Percentiles rank a stretch among this genome's conserved stretches.
Conservation (phyloP, 345 rosid genomes). For the Acer yangbiense region DNA sequence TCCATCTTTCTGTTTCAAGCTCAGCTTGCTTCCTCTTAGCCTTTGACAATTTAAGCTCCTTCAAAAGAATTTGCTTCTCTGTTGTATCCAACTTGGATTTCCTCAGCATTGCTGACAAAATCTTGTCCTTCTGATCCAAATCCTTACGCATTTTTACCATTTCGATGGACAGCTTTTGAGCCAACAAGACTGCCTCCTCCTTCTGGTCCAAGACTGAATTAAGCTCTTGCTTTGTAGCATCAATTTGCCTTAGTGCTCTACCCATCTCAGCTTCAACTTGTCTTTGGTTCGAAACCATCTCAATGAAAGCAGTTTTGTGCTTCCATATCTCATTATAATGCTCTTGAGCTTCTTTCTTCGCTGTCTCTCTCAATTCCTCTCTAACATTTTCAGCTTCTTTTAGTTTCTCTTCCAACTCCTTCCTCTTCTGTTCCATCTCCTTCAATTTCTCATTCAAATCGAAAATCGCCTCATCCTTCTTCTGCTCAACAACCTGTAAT, state of each 20-base stretch:
- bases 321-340: slow-evolving; percentile 75
- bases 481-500: slow-evolving; percentile 47
- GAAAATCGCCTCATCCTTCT: slow-evolving; percentile 44
- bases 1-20: slow-evolving; percentile 64
- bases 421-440: slow-evolving; percentile 67
- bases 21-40: slow-evolving; percentile 74
- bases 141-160: slow-evolving; percentile 61
- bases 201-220: slow-evolving; percentile 50
- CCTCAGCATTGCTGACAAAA: slow-evolving; percentile 76
- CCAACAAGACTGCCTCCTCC: slow-evolving; percentile 52
- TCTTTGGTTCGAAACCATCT: slow-evolving; percentile 88
- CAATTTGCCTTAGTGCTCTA: slow-evolving; percentile 67
- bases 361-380: slow-evolving; percentile 59
- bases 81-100: slow-evolving; percentile 67
- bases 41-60: slow-evolving; percentile 63
- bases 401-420: slow-evolving; percentile 52
- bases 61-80: slow-evolving; percentile 72
- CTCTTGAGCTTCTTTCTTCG: slow-evolving; percentile 60
- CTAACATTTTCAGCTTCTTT: slow-evolving; percentile 43
- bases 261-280: slow-evolving; percentile 88
- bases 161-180: slow-evolving; percentile 62
- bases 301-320: slow-evolving; percentile 89
- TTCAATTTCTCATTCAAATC: slow-evolving; percentile 54
- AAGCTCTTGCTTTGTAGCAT: slow-evolving; percentile 62
- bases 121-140: slow-evolving; percentile 80